Evolutionary conservation across 2,329 filamentous ascomycete genomes (phyloP), one percentile per base, ranked within the genome.

Genomic region (Nemania abortiva): DNA sequence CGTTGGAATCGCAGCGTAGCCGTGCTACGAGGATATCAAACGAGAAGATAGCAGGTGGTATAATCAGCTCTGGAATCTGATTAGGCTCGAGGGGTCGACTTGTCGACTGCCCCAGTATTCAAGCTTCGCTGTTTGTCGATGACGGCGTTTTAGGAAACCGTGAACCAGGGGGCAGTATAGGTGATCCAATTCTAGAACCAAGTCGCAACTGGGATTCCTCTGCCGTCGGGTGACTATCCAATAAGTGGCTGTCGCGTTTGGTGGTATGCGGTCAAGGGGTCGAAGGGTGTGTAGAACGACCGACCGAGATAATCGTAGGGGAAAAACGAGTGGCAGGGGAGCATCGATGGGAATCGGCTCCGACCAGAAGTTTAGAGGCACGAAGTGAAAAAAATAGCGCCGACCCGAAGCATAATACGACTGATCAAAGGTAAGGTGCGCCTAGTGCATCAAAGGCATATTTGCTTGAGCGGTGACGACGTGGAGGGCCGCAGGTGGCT

Each of bases 251-350:
- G 63, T 66, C 37, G 59, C 59, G 56, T 29, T 53, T 57, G 58
- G 47, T 34, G 29, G 27, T 55, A 47, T 29, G 57, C 45, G 45
- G 34, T 39, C 29, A 20, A 34, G 27, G 52, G 45, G 34, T 45
- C 52, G 13, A 34, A 13, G 24, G 24, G 20, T 42, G 50, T 37
- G 55, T 27, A 64, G 49, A 55, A 6, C 29, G 52, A 55, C 29
- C 52, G 29, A 55, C 29, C 11, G n/a, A 24, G 55, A 37, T 57
- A 42, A 24, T 2, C 7, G 29, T 55, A 37, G 52, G n/a, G 34
- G 22, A 42, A 55, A 63, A 65, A 60, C 59, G 66, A 71, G 58
- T 62, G 66, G 53, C 63, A 64, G 63, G 56, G 34, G 49, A 66
- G 63, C 52, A 39, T 37, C 56, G 29, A 52, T 20, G 39, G 53